Conservation (phyloP, 176 grass and related monocot species). For the Oryza punctata region DNA sequence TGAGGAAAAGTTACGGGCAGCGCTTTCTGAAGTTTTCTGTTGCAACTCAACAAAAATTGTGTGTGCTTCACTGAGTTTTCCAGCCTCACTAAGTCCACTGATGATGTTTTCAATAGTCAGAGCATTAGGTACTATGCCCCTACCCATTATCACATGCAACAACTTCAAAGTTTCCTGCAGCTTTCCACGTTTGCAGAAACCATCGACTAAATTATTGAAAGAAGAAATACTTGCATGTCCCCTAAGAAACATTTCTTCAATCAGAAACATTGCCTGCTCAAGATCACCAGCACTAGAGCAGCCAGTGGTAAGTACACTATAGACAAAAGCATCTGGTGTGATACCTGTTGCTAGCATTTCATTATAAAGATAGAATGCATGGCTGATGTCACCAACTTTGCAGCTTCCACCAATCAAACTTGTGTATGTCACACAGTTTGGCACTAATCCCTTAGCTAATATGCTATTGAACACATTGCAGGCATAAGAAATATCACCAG, state of each 20-base stretch:
- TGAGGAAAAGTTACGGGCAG: constrained; percentile 24
- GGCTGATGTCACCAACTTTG: constrained; percentile 47
- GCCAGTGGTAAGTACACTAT: constrained; percentile 46
- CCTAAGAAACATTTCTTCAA: constrained; percentile 43
- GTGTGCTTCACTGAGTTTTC: constrained; percentile 43
- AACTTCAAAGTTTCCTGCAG: constrained; percentile 55
- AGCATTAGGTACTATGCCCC: constrained; percentile 43
- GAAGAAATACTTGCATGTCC: constrained; percentile 41
- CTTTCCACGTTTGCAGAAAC: constrained; percentile 68
- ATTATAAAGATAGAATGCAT: constrained; percentile 58
- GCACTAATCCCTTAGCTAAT: constrained; percentile 51
- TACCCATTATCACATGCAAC: constrained; percentile 54
- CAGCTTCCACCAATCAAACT: constrained; percentile 74
- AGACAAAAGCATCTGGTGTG: constrained; percentile 55
- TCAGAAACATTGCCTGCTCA: constrained; percentile 41
- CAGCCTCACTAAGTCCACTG: constrained; percentile 40
- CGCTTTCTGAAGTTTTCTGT: constrained; percentile 35
- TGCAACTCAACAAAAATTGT: constrained; percentile 54
- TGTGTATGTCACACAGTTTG: constrained; percentile 67
- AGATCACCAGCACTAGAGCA: constrained; percentile 45
- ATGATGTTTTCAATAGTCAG: constrained; percentile 45
- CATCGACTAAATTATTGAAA: constrained; percentile 57
- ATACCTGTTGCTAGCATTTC: constrained; percentile 70
- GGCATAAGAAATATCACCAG: constrained; percentile 57
- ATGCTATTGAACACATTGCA: constrained; percentile 43